Evolutionary conservation across 306 rosid species (phyloP), one percentile per base, ranked within the genome.

Genomic region (Chamaecrista fasciculata): DNA sequence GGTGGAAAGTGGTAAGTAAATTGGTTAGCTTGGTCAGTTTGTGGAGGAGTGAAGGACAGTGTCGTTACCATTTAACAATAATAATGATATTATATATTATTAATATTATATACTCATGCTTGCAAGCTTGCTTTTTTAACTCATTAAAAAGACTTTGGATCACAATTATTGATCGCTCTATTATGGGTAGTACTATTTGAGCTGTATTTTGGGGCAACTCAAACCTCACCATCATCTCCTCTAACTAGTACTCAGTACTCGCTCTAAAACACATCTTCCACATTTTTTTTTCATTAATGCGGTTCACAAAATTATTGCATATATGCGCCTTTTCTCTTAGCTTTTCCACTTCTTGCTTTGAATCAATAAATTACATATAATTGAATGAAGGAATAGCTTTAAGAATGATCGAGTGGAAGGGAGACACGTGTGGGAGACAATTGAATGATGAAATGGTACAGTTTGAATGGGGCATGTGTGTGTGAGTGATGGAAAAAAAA

Each of bases 201-300:
- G 67, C 62, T 71, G 74, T 48, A 8, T 51, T 51, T 51, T 70
- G 62, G 78, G 65, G 77, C 77, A 63, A 49, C 83, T 64, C 74
- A 51, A 58, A 42, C 11, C 58, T 44, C 73, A 23, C 67, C 66
- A 26, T 65, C n/a, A n/a, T n/a, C n/a, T n/a, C n/a, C n/a, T n/a
- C n/a, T n/a, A n/a, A n/a, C n/a, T n/a, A n/a, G n/a, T n/a, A n/a
- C n/a, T n/a, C n/a, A n/a, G n/a, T n/a, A n/a, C n/a, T n/a, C n/a
- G n/a, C n/a, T n/a, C n/a, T n/a, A n/a, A n/a, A n/a, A n/a, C n/a
- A n/a, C n/a, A n/a, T n/a, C 1, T 33, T 33, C 4, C 36, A 33
- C 36, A 29, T 5, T 29, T 29, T 29, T 29, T 29, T 5, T 29
- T n/a, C n/a, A n/a, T n/a, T n/a, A n/a, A n/a, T n/a, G n/a, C n/a